These are phyloP conservation scores for Gentiana macrophylla DNA, from an alignment of 257 asterid species.

Conservation along the genomic window DNA sequence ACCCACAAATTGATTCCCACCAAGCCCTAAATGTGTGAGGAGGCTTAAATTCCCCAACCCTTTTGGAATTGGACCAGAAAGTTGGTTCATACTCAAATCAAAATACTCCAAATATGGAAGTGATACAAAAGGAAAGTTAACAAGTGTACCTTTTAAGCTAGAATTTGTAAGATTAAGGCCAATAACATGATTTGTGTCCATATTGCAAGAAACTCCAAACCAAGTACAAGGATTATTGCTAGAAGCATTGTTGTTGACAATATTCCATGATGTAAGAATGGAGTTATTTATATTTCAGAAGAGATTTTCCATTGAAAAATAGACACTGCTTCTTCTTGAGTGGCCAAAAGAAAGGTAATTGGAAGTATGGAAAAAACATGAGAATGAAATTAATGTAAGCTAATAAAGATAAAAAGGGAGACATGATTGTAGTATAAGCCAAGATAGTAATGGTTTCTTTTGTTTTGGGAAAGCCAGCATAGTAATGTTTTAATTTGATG, in stretches of 20 bases:
- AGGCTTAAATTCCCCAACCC: conserved; percentile 10
- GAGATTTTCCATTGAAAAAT: conserved; percentile 15
- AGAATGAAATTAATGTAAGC: no score
- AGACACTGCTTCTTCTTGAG: conserved; percentile 10
- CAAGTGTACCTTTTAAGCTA: conserved; percentile 7
- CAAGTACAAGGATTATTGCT: conserved; percentile 12
- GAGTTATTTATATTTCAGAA: conserved; percentile 7
- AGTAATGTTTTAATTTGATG: no score
- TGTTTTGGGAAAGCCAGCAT: no score
- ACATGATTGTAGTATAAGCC: no score
- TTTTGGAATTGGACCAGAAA: conserved; percentile 11
- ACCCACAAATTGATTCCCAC: neutral
- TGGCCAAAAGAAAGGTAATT: neutral
- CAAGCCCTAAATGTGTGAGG: conserved; percentile 6
- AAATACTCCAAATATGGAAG: conserved; percentile 17
- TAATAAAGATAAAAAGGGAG: no score
- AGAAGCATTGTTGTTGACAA: neutral
- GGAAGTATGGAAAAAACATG: no score
- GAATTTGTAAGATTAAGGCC: conserved; percentile 6
- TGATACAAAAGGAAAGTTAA: conserved; percentile 15
- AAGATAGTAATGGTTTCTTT: no score
- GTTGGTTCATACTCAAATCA: conserved; percentile 10
- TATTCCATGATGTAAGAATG: conserved; percentile 12
- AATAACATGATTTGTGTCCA: neutral
- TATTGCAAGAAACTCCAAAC: conserved; percentile 17